Base-by-base conservation (phyloP, 257 asterid species). In the Solanum chmielewskii region DNA sequence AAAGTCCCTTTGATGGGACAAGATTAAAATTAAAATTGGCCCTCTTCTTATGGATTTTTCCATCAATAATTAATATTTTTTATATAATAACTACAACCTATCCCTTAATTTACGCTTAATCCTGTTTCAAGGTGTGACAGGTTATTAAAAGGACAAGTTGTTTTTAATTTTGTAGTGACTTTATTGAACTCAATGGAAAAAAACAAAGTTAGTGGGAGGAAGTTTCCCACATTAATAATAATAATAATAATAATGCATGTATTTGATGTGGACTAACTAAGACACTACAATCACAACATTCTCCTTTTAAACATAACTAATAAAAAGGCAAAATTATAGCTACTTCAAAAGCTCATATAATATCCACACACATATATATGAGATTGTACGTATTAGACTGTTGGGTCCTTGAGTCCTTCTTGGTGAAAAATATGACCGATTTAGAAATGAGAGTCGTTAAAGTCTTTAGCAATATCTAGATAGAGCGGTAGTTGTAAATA, bases 251-350 rank as follows among this genome's bases (percentile, higher is more conserved):
- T 88, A 90, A 90, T 86, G 81, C 73, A 88, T 70, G 39, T 70
- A 31, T 56, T 69, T 84, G 90, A 90, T 87, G 76, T 69, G 33
- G 92, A 90, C 90, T 88, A 86, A 88, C 88, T 88, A 85, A 86
- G 86, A 87, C 88, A 84, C 92, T 39, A 83, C 87, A 88, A 86
- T 90, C 90, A 87, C 90, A 86, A 84, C 88, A 88, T 88, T 88
- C 90, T 73, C 88, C 86, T 90, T 90, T 87, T 81, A 84, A 86
- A 85, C 69, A 76, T 76, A 41, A 25, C 83, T 44, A 45, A 83
- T 44, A 45, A 86, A 82, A 83, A 73, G 87, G 76, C 78, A 33
- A 33, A 33, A 33, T 18, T 13, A 68, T 84, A 39, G 74, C 86
- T 39, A 29, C 33, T 76, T 13, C 33, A 76, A 41, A 76, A 41